Percentiles rank a stretch among this genome's conserved stretches.
These are phyloP conservation scores for Nectriaceae sp. DNA, from an alignment of 2,329 filamentous ascomycete genomes.

Conservation along the genomic window DNA sequence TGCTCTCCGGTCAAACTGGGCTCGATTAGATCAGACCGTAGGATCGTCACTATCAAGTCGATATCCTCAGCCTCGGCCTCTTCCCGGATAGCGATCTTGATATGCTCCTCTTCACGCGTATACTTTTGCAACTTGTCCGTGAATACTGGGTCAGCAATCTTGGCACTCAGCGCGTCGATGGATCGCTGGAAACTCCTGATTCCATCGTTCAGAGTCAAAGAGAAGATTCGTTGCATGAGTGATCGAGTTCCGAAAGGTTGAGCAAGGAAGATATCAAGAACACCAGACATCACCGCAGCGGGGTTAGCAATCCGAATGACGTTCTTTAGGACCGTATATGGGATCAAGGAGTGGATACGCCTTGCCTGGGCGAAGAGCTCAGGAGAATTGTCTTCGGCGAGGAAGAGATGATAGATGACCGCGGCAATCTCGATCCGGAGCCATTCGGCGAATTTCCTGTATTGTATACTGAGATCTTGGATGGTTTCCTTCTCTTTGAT, in stretches of 20 bases:
- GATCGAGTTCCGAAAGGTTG: slow-evolving; percentile 92
- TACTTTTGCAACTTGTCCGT: slow-evolving; percentile 82
- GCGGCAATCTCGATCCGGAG: slow-evolving; percentile 95
- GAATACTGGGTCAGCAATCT: slow-evolving; percentile 80
- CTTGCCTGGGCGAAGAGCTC: slow-evolving; percentile 94
- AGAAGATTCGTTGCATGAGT: slow-evolving; percentile 91
- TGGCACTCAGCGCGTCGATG: slow-evolving; percentile 74
- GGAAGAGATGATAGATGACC: slow-evolving; percentile 94
- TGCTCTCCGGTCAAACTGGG: slow-evolving; percentile 74
- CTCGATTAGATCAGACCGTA: slow-evolving; percentile 75
- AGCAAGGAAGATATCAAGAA: slow-evolving; percentile 92
- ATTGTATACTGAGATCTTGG: slow-evolving; percentile 86
- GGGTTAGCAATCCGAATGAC: slow-evolving; percentile 96
- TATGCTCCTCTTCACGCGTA: slow-evolving; percentile 70
- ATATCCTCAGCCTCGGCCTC: slow-evolving; percentile 75
- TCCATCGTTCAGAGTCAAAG: slow-evolving; percentile 86
- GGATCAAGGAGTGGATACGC: slow-evolving; percentile 90
- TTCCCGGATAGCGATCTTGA: slow-evolving; percentile 72
- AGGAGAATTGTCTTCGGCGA: slow-evolving; percentile 96
- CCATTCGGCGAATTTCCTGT: slow-evolving; percentile 98
- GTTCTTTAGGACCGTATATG: slow-evolving; percentile 92
- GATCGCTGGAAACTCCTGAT: slow-evolving; percentile 84
- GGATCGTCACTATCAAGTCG: slow-evolving; percentile 82
- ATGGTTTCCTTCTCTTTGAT: slow-evolving; percentile 90
- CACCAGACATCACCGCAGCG: slow-evolving; percentile 93